Percentiles rank a stretch among this genome's conserved stretches.
Evolutionary conservation across 1,139 yeast species (phyloP).

Genomic region (Lodderomyces orthopsilosis): DNA sequence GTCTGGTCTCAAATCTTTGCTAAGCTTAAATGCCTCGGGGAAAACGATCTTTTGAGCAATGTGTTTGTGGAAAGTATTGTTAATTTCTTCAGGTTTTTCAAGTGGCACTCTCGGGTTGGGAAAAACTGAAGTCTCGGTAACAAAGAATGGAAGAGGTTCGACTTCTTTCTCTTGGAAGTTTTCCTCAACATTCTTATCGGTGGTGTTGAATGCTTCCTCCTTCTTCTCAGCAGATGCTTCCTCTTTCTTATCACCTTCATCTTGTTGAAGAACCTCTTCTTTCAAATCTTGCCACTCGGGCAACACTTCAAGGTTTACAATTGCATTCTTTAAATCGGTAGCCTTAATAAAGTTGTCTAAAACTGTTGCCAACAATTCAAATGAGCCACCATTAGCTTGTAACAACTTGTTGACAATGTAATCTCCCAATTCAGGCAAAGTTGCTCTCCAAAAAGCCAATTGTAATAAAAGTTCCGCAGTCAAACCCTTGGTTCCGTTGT

Average conservation of each 20-base stretch:
- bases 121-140: constrained; percentile 56
- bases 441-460: constrained; percentile 74
- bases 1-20: constrained; percentile 76
- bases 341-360: constrained; percentile 64
- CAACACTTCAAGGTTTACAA: constrained; percentile 43
- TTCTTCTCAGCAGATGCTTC: constrained; percentile 18
- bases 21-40: constrained; percentile 69
- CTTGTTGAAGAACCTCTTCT: constrained; percentile 18
- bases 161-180: constrained; percentile 15
- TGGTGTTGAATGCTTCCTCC: constrained; percentile 17
- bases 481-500: constrained; percentile 72
- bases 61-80: constrained; percentile 47
- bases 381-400: constrained; percentile 78
- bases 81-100: constrained; percentile 33
- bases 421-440: constrained; percentile 61
- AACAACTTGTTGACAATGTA: constrained; percentile 76
- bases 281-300: constrained; percentile 43
- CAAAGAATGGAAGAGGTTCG: constrained; percentile 48
- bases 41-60: constrained; percentile 73
- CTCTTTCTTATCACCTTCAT: constrained; percentile 14
- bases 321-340: constrained; percentile 46
- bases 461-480: constrained; percentile 74
- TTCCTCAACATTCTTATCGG: constrained; percentile 18
- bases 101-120: constrained; percentile 49
- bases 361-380: constrained; percentile 81